Conservation (phyloP, 2,329 filamentous ascomycete species). For the Fusarium nygamai region DNA sequence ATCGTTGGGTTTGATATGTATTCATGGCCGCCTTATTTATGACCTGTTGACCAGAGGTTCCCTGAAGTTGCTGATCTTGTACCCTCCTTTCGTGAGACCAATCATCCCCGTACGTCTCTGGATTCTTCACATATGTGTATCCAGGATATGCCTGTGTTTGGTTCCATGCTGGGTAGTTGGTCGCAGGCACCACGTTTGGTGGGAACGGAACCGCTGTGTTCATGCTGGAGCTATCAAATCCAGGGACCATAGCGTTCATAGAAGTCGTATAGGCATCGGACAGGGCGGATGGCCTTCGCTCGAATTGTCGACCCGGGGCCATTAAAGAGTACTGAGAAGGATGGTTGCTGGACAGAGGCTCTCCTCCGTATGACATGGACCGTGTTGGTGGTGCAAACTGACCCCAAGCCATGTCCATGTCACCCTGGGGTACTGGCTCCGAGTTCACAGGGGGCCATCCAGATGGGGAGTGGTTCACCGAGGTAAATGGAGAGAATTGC, state of each 20-base stretch:
- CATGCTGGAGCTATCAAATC: constrained; percentile 50
- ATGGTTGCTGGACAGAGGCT: constrained; percentile 49
- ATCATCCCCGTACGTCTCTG: constrained; percentile 49
- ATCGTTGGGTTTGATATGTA: constrained; percentile 28
- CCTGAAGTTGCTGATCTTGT: constrained; percentile 17
- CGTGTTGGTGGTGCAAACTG: constrained; percentile 54
- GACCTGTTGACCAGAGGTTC: constrained; percentile 21
- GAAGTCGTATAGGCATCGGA: constrained; percentile 57
- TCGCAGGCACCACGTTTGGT: constrained; percentile 50
- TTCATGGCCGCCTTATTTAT: constrained; percentile 5
- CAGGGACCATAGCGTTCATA: constrained; percentile 50
- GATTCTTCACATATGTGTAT: constrained; percentile 51
- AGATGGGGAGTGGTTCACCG: constrained; percentile 51
- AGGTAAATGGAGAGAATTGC: constrained; percentile 61
- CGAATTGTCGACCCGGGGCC: constrained; percentile 53
- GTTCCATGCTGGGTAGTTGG: constrained; percentile 57
- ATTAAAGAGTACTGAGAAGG: constrained; percentile 54
- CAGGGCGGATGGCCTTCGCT: constrained; percentile 54
- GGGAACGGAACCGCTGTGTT: constrained; percentile 48
- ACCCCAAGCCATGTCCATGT: constrained; percentile 55
- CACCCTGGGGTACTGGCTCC: constrained; percentile 54
- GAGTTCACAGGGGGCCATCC: constrained; percentile 54
- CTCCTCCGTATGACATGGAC: constrained; percentile 61
- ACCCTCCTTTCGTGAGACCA: constrained; percentile 47
- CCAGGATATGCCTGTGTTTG: constrained; percentile 49